Base-by-base conservation (phyloP, 192 early-diverging fungal species). In the Coemansia sp. region DNA sequence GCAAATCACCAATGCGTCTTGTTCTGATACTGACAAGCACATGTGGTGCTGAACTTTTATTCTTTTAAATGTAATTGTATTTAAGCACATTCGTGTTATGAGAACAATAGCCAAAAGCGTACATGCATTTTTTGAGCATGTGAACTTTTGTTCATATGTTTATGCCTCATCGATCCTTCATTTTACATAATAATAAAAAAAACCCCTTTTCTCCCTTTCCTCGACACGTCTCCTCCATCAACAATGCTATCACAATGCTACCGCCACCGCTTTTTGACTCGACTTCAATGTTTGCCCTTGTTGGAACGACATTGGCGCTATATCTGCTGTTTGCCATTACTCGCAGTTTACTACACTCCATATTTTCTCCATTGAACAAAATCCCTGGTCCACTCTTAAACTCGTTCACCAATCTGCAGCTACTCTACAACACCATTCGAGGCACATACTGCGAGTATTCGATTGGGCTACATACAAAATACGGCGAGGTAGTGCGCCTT, bases 401-500 rank as follows among this genome's bases (percentile, higher is more conserved):
- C 64, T n/a, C 20, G 17, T 55, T 83, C 51, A 78, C 76, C 17
- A 78, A 67, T 65, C 20, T 77, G 8, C 69, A 64, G 0, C 58
- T 78, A 1, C n/a, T 44, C 24, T 72, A 70, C 50, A 63, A 69
- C n/a, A 64, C 48, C 2, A 12, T 65, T 5, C 34, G 55, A 1
- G 80, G 80, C 62, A 53, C 68, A 8, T 76, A 75, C 65, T 69
- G 69, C 32, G 24, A 62, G 27, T 77, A 77, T 41, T 50, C 73
- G 4, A 34, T 48, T 7, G 1, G 4, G 17, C 42, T 80, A 3
- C 83, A 85, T 40, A 50, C 22, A 0, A 9, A 69, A 15, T 85
- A 82, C 24, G 80, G 84, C 8, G 56, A 73, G 12, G 34, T 82
- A 13, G 80, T 82, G n/a, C 80, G 84, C 24, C 50, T 82, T 0